Percentiles rank a stretch among this genome's conserved stretches.
Evolutionary conservation across 257 asterid genomes (phyloP).

Genomic region (Linderniella brevidens): DNA sequence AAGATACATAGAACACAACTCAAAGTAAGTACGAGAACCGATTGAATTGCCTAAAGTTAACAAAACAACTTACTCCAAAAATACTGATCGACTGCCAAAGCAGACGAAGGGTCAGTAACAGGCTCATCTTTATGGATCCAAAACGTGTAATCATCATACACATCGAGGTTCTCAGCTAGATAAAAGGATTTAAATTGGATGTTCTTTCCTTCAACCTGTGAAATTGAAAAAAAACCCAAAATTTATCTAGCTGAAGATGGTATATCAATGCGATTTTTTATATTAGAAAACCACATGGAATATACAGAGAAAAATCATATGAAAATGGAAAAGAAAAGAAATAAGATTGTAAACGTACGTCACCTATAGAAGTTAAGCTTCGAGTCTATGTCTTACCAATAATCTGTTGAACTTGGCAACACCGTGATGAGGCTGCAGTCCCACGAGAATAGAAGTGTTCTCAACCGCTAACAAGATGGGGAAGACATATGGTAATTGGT

Average conservation of each 20-base stretch:
- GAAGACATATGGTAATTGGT: constrained; percentile 8
- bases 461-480: constrained; percentile 23
- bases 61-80: constrained; percentile 31
- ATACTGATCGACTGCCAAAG: constrained; percentile 32
- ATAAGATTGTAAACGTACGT: neutral
- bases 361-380: constrained; percentile 4
- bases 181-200: constrained; percentile 54
- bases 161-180: constrained; percentile 79
- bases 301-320: no score
- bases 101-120: constrained; percentile 26
- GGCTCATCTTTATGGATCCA: constrained; percentile 61
- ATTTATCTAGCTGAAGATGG: neutral
- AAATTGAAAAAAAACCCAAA: constrained; percentile 12
- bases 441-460: constrained; percentile 26
- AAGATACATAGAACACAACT: neutral
- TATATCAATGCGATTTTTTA: no score
- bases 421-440: constrained; percentile 40
- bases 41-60: constrained; percentile 9
- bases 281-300: no score
- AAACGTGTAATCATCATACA: constrained; percentile 68
- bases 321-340: neutral
- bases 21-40: neutral
- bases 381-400: constrained; percentile 44
- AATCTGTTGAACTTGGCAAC: constrained; percentile 61
- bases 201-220: constrained; percentile 71